Evolutionary conservation across 768 basidiomycete genomes (phyloP).

Genomic region (Amanita thiersii): DNA sequence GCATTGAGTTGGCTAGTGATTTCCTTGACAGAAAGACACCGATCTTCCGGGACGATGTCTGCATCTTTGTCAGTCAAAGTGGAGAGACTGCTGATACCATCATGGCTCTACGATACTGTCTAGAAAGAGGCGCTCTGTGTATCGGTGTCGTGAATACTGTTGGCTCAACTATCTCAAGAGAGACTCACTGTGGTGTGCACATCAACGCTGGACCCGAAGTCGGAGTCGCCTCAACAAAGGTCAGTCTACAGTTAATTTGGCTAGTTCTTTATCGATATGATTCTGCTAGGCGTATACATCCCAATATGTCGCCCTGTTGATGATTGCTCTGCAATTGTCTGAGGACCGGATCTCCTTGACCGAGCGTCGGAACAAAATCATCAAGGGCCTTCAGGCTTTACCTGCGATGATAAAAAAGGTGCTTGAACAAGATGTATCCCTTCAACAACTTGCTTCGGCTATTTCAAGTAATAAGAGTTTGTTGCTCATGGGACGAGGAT

Average conservation of each 20-base stretch:
- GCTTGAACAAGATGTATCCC: slow-evolving; percentile 64
- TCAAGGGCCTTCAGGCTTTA: slow-evolving; percentile 85
- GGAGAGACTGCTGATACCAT: slow-evolving; percentile 99
- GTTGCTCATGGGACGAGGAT: slow-evolving; percentile 95
- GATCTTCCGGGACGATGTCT: slow-evolving; percentile 98
- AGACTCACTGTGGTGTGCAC: slow-evolving; percentile 98
- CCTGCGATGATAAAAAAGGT: slow-evolving; percentile 85
- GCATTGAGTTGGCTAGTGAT: slow-evolving; percentile 94
- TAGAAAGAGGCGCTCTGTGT: slow-evolving; percentile 94
- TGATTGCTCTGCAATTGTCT: slow-evolving; percentile 97
- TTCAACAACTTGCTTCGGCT: slow-evolving; percentile 80
- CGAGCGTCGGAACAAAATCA: slow-evolving; percentile 86
- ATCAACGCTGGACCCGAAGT: slow-evolving; percentile 99
- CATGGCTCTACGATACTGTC: slow-evolving; percentile 89
- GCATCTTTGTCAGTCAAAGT: slow-evolving; percentile 93
- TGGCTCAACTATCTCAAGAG: slow-evolving; percentile 94
- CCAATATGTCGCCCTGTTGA: slow-evolving; percentile 95
- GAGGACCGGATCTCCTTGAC: slow-evolving; percentile 95
- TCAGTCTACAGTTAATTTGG: slow-evolving; percentile 18
- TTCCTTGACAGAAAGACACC: slow-evolving; percentile 99
- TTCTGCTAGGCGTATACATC: slow-evolving; percentile 83
- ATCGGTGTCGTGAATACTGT: slow-evolving; percentile 99
- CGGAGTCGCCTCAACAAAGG: slow-evolving; percentile 98
- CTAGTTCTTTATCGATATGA: slow-evolving; percentile 1
- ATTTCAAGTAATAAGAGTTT: slow-evolving; percentile 79